These are phyloP conservation scores for Yarrowia alimentaria DNA, from an alignment of 805 yeast genomes.

Conservation along the genomic window DNA sequence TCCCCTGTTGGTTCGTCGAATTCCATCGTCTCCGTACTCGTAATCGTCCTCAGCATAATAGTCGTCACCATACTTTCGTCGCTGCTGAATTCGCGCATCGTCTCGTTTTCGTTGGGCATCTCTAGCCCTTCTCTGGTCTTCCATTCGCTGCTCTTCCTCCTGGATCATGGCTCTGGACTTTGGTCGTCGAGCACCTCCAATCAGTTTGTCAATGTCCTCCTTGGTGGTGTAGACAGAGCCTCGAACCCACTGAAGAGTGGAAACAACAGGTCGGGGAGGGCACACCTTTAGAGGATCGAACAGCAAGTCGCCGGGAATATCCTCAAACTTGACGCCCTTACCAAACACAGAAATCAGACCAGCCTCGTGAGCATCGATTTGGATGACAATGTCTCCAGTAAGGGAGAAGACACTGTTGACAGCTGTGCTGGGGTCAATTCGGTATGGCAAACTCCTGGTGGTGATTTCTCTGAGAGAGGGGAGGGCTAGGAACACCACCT, in stretches of 20 bases:
- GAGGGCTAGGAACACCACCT: constrained; percentile 44
- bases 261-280: constrained; percentile 77
- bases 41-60: constrained; percentile 1
- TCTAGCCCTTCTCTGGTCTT: constrained; percentile 35
- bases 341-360: constrained; percentile 53
- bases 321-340: constrained; percentile 39
- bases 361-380: constrained; percentile 56
- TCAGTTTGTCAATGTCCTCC: constrained; percentile 59
- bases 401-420: constrained; percentile 47
- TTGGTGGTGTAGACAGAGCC: constrained; percentile 64
- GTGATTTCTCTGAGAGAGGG: constrained; percentile 65
- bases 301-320: constrained; percentile 51
- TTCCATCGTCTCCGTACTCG: constrained; percentile 20
- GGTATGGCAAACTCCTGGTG: constrained; percentile 47
- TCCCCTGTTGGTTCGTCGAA: constrained; percentile 38
- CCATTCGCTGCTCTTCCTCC: constrained; percentile 34
- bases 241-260: constrained; percentile 81
- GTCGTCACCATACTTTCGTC: constrained; percentile 14
- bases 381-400: constrained; percentile 47
- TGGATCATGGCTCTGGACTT: constrained; percentile 46
- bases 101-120: constrained; percentile 13
- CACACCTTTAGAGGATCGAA: constrained; percentile 66
- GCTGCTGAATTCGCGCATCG: not conserved
- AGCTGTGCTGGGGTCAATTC: constrained; percentile 43
- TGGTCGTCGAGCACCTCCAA: constrained; percentile 75